Conservation (phyloP, 805 yeast genomes). For the Kodamaea kaohsiungensis region DNA sequence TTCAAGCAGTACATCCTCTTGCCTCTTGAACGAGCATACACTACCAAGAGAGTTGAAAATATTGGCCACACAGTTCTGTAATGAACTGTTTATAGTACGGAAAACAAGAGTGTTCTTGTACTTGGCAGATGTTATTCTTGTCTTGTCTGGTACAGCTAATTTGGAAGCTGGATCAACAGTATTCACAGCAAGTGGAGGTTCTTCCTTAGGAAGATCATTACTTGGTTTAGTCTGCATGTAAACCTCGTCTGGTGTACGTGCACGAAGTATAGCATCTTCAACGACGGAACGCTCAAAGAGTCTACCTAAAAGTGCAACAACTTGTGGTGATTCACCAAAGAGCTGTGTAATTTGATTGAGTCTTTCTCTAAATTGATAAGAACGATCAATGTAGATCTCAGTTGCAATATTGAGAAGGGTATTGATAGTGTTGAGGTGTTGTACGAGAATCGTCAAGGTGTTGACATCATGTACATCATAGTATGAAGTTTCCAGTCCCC, state of each 20-base stretch:
- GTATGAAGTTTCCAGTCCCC: conserved; percentile 30
- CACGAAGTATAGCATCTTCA: conserved; percentile 59
- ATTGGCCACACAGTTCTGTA: conserved; percentile 47
- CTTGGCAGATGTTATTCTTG: conserved; percentile 53
- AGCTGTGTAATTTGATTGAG: conserved; percentile 40
- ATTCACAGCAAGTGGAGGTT: conserved; percentile 45
- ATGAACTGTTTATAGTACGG: conserved; percentile 49
- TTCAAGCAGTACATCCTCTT: conserved; percentile 35
- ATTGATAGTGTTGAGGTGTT: conserved; percentile 38
- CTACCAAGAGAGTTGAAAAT: conserved; percentile 46
- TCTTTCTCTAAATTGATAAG: conserved; percentile 48
- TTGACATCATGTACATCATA: conserved; percentile 34
- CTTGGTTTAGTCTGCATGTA: conserved; percentile 44
- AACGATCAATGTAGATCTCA: conserved; percentile 57
- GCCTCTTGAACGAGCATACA: conserved; percentile 49
- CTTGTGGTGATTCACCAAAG: conserved; percentile 35
- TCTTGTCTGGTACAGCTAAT: conserved; percentile 52
- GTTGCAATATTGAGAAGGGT: conserved; percentile 53
- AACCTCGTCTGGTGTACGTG: conserved; percentile 47
- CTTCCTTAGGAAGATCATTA: conserved; percentile 26
- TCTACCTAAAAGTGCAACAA: conserved; percentile 42
- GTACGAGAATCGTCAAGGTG: conserved; percentile 31
- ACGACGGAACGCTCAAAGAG: conserved; percentile 52
- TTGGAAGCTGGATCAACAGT: conserved; percentile 43
- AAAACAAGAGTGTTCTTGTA: conserved; percentile 62